Conservation (phyloP, 768 basidiomycete species). For the Phlebiopsis gigantea region DNA sequence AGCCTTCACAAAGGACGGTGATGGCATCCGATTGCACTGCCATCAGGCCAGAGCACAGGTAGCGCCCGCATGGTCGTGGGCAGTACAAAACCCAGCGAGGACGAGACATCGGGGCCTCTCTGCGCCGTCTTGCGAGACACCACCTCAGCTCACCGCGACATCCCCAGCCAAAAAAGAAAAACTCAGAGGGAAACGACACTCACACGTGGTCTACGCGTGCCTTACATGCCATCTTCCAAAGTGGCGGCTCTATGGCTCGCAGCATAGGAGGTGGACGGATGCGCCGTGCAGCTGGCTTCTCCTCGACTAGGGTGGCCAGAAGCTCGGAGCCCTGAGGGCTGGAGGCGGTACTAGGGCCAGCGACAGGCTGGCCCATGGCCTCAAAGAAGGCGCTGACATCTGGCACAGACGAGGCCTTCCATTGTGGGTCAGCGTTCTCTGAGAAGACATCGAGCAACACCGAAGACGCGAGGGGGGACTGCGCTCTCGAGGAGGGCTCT, state of each 20-base stretch:
- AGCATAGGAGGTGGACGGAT: not conserved
- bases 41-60: not conserved
- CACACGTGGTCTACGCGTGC: constrained; percentile 9
- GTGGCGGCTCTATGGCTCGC: not conserved
- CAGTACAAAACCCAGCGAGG: not conserved
- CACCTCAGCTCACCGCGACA: not conserved
- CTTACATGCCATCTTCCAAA: constrained; percentile 10
- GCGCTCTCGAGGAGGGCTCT: not conserved
- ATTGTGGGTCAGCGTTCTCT: not conserved
- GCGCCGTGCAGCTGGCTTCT: not conserved
- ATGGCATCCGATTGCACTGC: constrained; percentile 6
- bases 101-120: not conserved
- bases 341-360: not conserved
- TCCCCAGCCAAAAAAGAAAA: not conserved
- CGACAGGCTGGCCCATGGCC: not conserved
- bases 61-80: not conserved
- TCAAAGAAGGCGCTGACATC: not conserved
- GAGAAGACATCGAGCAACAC: not conserved
- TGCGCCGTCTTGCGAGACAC: constrained; percentile 1
- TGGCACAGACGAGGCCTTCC: not conserved
- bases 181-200: constrained; percentile 5
- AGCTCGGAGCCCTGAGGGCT: not conserved
- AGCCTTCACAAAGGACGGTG: constrained; percentile 1
- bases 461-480: not conserved
- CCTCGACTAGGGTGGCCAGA: not conserved